Base-by-base conservation (phyloP, 2,329 filamentous ascomycete genomes). In the Arachnomyces sp. region DNA sequence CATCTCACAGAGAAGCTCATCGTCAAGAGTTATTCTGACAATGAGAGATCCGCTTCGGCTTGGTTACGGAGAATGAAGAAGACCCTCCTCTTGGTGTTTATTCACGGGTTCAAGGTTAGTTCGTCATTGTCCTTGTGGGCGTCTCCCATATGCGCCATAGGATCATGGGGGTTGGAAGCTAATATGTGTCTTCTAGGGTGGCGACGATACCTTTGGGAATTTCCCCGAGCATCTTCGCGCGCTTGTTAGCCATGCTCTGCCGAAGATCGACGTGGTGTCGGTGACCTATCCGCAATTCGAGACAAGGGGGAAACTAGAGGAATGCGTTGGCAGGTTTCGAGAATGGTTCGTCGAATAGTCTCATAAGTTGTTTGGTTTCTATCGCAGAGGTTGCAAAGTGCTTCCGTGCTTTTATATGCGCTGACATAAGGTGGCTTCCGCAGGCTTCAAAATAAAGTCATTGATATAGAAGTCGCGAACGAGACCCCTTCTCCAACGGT, bases 401-500 rank as follows among this genome's bases (percentile, higher is more conserved):
- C 7, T 7, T 25, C 18, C 7, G 15, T 31, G 20, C 16, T 31
- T 16, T 16, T 15, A 28, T 28, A 40, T n/a, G 9, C 9, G 3
- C 11, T 16, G 28, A 36, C 18, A 8, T n/a, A 25, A 25, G 5
- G 20, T 25, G 5, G 20, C 9, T 11, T 18, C 8, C 14, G 16
- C 34, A 87, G 82, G 86, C 77, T 96, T 12, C 79, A 89, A 49
- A 82, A 95, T 58, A 85, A 85, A 53, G 85, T 96, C 52, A 95
- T 96, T 53, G 92, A 96, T 61, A 71, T 95, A 54, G 90, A 98
- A 65, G 89, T 95, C 42, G 79, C 75, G 18, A 83, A 84, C 50
- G 73, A 74, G 34, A 90, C 87, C 0, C 77, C 84, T 1, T 89
- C 83, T 4, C 89, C 89, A 0, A 94, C 85, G 0, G 74, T 94